Base-by-base conservation (phyloP, 2,329 filamentous ascomycete genomes). In the Calonectria fujianensis region DNA sequence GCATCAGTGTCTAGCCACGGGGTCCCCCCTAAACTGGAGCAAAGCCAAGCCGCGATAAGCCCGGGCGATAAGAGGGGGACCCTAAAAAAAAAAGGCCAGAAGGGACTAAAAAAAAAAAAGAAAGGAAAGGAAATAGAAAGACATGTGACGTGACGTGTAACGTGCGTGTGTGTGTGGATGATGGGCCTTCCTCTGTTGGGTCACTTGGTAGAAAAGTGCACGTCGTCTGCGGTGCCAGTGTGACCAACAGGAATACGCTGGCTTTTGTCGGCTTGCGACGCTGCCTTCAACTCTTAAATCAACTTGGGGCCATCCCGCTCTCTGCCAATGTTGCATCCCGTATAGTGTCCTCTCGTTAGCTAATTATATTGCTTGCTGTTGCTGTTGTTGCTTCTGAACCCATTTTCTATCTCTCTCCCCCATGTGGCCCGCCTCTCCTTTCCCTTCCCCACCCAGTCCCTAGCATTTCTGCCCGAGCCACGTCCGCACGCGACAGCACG, bases 401-500 rank as follows among this genome's bases (percentile, higher is more conserved):
- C 57, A 29, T 63, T 41, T 57, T 41, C 32, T 2, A 24, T 24
- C 24, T 24, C 57, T 37, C 20, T 45, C 9, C n/a, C 57, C 39
- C 65, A 48, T 48, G 45, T 24, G 32, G 32, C 65, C 10, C 63
- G 27, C 39, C 61, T 31, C 65, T 68, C 65, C 65, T 54, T 67
- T 63, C 54, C 20, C 6, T 63, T 63, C 57, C 37, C 57, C 57
- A 63, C 57, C 57, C 57, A 29, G 16, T 63, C 35, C 35, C 57
- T 63, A 18, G 35, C 32, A 63, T 63, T 63, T 41, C 57, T 63
- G 48, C 48, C 65, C 48, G 48, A 52, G 65, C 51, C 65, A 52
- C 32, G 37, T 65, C 63, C 70, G 51, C 70, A 68, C 70, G 70
- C 52, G 70, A 67, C 68, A 64, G 65, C 50, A 45, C 68, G 57